Percentiles rank a stretch among this genome's conserved stretches.
Evolutionary conservation across 345 rosid species (phyloP).

Genomic region (Excoecaria cochinchinensis): DNA sequence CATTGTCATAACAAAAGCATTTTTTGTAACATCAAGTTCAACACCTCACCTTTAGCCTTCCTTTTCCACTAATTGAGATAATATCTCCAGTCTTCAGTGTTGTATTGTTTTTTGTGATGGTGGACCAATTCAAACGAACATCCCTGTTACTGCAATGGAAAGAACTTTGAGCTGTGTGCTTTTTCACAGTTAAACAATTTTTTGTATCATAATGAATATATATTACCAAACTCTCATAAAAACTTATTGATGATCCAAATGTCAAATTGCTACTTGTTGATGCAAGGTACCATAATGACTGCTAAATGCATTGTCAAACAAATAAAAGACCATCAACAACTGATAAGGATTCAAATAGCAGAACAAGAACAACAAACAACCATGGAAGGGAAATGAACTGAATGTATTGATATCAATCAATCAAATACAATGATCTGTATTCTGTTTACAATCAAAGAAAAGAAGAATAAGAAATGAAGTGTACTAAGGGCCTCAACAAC

Average conservation of each 20-base stretch:
- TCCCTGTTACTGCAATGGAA: conserved; percentile 52
- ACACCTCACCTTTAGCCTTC: conserved; percentile 68
- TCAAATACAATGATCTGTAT: too few species aligned
- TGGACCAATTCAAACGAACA: conserved; percentile 82
- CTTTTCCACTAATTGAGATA: conserved; percentile 85
- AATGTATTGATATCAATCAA: too few species aligned
- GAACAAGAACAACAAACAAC: too few species aligned
- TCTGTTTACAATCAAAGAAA: too few species aligned
- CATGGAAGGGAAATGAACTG: too few species aligned
- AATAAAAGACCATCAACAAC: not conserved
- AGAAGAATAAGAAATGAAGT: too few species aligned
- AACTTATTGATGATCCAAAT: not conserved
- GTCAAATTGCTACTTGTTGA: not conserved
- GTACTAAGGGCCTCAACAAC: too few species aligned
- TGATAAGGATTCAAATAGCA: too few species aligned
- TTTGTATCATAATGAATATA: not conserved
- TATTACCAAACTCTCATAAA: not conserved
- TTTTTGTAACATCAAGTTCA: not conserved
- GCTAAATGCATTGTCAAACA: not conserved
- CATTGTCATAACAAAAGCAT: not conserved
- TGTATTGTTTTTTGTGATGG: conserved; percentile 70
- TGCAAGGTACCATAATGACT: not conserved
- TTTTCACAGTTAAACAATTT: not conserved
- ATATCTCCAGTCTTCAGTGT: conserved; percentile 72
- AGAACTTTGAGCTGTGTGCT: not conserved